phyloP scores from a whole-genome alignment of 768 basidiomycete genomes.

The Agrocybe chaxingu region DNA sequence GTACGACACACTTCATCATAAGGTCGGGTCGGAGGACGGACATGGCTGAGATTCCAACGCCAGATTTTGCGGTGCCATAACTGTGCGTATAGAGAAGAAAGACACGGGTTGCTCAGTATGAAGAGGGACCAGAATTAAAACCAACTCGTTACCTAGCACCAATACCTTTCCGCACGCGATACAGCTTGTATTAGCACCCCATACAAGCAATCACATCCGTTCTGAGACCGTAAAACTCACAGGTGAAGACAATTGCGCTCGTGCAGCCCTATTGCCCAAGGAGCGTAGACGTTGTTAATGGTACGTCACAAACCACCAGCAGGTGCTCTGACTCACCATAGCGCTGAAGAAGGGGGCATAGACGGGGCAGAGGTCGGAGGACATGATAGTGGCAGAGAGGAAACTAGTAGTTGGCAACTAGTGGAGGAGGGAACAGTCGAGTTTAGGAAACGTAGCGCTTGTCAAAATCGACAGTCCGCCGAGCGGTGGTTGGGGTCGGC shows the following conservation, averaged over 20 bases:
- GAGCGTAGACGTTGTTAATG: slow-evolving; percentile 7
- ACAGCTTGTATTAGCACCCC: not conserved
- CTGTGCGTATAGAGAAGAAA: slow-evolving; percentile 33
- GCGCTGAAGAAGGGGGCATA: slow-evolving; percentile 99
- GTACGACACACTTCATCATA: slow-evolving; percentile 98
- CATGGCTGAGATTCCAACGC: slow-evolving; percentile 97
- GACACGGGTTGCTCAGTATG: slow-evolving; percentile 1
- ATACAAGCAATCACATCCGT: not conserved
- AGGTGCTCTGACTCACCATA: slow-evolving; percentile 57
- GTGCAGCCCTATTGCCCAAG: slow-evolving; percentile 78
- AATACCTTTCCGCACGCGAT: slow-evolving; percentile 50
- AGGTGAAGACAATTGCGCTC: slow-evolving; percentile 95
- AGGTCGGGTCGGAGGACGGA: slow-evolving; percentile 93
- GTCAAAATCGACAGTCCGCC: not conserved
- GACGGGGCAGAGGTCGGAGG: slow-evolving; percentile 76
- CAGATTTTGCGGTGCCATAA: slow-evolving; percentile 99
- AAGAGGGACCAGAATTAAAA: slow-evolving; percentile 19
- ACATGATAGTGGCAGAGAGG: slow-evolving; percentile 1
- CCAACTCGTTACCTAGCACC: slow-evolving; percentile 64
- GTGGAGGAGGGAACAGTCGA: slow-evolving; percentile 5
- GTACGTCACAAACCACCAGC: slow-evolving; percentile 13
- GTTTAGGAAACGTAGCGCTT: slow-evolving; percentile 17
- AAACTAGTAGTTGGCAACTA: slow-evolving; percentile 2
- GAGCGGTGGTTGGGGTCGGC: not conserved
- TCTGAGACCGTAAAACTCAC: slow-evolving; percentile 44